Evolutionary conservation across 225 moss, liverwort and hornwort species (phyloP).

Genomic region (Physcomitrellopsis africana): DNA sequence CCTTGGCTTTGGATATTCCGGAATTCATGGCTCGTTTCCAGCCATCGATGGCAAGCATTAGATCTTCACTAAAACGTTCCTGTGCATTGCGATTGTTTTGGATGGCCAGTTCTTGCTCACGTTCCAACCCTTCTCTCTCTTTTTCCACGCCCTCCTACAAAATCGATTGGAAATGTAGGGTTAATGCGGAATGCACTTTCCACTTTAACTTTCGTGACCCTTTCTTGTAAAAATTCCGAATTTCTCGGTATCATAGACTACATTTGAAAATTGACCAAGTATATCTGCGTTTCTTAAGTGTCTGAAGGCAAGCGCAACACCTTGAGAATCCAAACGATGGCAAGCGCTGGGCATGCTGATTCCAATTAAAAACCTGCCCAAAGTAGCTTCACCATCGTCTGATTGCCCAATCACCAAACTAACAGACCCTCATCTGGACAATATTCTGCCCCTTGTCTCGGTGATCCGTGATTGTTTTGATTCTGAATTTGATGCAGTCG

Average conservation of each 20-base stretch:
- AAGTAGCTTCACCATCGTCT: neutral
- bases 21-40: conserved; percentile 90
- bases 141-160: conserved; percentile 59
- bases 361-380: neutral
- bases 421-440: neutral
- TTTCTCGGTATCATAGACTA: neutral
- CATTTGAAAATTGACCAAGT: neutral
- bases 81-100: conserved; percentile 61
- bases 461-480: neutral
- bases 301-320: neutral
- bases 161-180: conserved; percentile 1
- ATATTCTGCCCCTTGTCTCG: neutral
- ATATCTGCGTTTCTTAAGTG: neutral
- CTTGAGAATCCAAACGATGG: neutral
- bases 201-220: conserved; percentile 41
- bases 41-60: conserved; percentile 71
- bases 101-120: conserved; percentile 64
- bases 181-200: conserved; percentile 39
- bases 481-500: too few relatives aligned
- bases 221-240: neutral
- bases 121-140: conserved; percentile 58
- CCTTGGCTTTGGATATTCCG: conserved; percentile 81
- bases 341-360: neutral
- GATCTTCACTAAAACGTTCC: conserved; percentile 72
- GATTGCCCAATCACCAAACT: neutral